These are phyloP conservation scores for Neurospora sp. DNA, from an alignment of 495 filamentous ascomycete species.

Conservation along the genomic window DNA sequence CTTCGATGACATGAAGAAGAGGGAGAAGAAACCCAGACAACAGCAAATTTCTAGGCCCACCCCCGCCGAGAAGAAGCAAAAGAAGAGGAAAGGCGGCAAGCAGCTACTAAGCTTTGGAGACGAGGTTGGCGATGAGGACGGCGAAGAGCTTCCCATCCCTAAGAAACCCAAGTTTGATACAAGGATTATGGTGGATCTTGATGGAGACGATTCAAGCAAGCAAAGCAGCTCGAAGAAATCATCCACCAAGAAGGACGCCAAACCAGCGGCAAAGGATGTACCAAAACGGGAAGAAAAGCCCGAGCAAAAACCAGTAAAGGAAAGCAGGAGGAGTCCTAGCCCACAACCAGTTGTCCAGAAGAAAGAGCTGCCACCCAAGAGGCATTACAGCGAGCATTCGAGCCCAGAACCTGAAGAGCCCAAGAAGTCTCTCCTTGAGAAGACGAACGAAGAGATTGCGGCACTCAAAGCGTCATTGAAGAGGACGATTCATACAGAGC, in stretches of 20 bases:
- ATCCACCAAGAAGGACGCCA: constrained; percentile 21
- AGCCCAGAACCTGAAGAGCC: constrained; percentile 40
- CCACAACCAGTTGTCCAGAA: constrained; percentile 7
- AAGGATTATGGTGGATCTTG: constrained; percentile 58
- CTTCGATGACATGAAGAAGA: constrained; percentile 76
- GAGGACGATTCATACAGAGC: constrained; percentile 53
- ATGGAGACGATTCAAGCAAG: constrained; percentile 20
- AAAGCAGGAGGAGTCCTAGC: constrained; percentile 18
- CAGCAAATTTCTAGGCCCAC: constrained; percentile 24
- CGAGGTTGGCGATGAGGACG: constrained; percentile 58
- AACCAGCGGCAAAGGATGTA: constrained; percentile 20
- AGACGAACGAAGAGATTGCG: constrained; percentile 86
- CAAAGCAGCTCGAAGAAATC: constrained; percentile 16
- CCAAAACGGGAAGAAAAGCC: constrained; percentile 8
- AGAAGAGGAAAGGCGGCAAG: constrained; percentile 65
- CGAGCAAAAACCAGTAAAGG: neutral
- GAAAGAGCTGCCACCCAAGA: constrained; percentile 12
- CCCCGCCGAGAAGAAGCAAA: constrained; percentile 57
- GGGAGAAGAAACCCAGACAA: constrained; percentile 40
- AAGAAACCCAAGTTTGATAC: constrained; percentile 93
- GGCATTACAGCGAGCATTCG: constrained; percentile 18
- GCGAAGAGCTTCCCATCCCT: constrained; percentile 47
- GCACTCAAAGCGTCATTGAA: constrained; percentile 88
- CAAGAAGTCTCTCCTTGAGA: constrained; percentile 36
- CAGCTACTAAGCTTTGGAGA: constrained; percentile 81